phyloP scores from a whole-genome alignment of 352 stramenopile species.

The Pythium utonaiense region DNA sequence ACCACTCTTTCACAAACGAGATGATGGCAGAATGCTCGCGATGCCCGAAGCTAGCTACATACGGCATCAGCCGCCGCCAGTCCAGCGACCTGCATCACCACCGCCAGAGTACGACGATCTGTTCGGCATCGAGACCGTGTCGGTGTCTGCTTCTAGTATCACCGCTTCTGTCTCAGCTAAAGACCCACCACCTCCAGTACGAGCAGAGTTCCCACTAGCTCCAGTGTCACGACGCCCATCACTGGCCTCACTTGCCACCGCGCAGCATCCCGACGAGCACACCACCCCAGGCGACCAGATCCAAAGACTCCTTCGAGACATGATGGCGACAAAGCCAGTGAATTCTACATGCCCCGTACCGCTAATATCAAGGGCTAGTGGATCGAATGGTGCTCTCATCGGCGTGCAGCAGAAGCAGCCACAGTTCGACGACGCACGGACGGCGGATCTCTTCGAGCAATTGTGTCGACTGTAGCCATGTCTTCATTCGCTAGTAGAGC shows the following conservation, averaged over 20 bases:
- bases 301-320: constrained; percentile 47
- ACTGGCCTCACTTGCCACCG: not conserved
- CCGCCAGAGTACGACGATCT: constrained; percentile 58
- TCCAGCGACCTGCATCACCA: constrained; percentile 29
- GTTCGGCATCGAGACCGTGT: constrained; percentile 59
- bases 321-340: constrained; percentile 22
- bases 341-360: not conserved
- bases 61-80: not conserved
- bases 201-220: not conserved
- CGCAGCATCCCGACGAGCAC: not conserved
- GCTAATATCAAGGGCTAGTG: not conserved
- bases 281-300: constrained; percentile 46
- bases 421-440: constrained; percentile 56
- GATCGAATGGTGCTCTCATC: not conserved
- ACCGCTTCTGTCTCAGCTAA: not conserved
- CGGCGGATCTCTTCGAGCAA: constrained; percentile 63
- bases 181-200: not conserved
- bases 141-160: constrained; percentile 9
- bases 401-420: not conserved
- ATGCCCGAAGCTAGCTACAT: not conserved
- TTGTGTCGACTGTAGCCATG: constrained; percentile 31
- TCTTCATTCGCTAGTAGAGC: not conserved
- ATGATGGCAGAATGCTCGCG: not conserved
- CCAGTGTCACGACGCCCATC: not conserved
- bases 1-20: constrained; percentile 17